phyloP scores from a whole-genome alignment of 2,329 filamentous ascomycete genomes.

The Immersiporthe knoxdaviesiana region DNA sequence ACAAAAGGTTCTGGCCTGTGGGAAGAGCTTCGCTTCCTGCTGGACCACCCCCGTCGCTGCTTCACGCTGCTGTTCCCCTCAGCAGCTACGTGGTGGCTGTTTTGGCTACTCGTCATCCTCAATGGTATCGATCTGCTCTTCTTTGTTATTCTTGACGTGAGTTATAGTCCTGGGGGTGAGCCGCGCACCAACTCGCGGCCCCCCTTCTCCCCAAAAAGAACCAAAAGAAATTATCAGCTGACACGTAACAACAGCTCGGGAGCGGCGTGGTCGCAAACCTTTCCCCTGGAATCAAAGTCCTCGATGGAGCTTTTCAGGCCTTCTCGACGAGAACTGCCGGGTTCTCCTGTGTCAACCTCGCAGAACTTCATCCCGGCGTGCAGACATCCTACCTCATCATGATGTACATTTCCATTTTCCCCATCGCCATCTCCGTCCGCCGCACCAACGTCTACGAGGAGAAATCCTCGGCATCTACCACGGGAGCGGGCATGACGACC shows the following conservation, averaged over 20 bases:
- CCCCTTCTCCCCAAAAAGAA: conserved; percentile 12
- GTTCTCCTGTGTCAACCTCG: conserved; percentile 79
- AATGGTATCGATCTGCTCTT: conserved; percentile 87
- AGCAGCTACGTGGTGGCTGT: conserved; percentile 93
- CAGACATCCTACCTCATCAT: conserved; percentile 95
- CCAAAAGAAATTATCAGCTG: conserved; percentile 27
- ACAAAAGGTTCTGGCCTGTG: conserved; percentile 71
- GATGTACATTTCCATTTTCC: conserved; percentile 99
- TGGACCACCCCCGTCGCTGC: conserved; percentile 93
- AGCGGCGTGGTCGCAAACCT: conserved; percentile 69
- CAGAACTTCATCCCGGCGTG: conserved; percentile 82
- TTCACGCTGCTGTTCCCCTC: conserved; percentile 94
- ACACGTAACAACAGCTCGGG: conserved; percentile 60
- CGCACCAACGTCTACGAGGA: conserved; percentile 97
- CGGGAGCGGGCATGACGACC: conserved; percentile 47
- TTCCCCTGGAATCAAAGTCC: conserved; percentile 73
- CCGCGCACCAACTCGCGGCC: no score
- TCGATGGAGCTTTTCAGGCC: conserved; percentile 90
- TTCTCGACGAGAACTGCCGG: conserved; percentile 88
- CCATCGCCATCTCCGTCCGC: conserved; percentile 92
- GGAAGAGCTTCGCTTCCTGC: conserved; percentile 87
- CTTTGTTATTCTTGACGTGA: conserved; percentile 88
- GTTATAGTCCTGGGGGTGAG: conserved; percentile 40
- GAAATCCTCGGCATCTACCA: conserved; percentile 76
- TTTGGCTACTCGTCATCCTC: conserved; percentile 78